A percentile compares a stretch with the other conserved stretches of the same genome.
These are phyloP conservation scores for Malania oleifera DNA, from an alignment of 164 flowering plant species.

Conservation along the genomic window DNA sequence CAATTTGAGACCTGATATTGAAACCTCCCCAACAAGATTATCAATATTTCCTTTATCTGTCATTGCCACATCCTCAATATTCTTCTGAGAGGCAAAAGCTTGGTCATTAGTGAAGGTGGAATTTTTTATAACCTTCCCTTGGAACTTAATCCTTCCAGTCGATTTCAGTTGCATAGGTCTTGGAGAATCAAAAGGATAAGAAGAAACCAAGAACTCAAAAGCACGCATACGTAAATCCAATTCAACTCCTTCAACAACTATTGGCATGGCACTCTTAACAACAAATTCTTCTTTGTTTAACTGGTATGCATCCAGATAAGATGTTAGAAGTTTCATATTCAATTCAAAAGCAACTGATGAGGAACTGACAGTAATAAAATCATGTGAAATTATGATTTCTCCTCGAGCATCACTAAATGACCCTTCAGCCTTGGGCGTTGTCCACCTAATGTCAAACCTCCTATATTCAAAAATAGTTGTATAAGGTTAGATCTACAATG, in stretches of 20 bases:
- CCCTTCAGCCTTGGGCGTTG: slow-evolving; percentile 95
- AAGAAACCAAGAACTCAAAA: slow-evolving; percentile 82
- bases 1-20: slow-evolving; percentile 74
- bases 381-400: slow-evolving; percentile 84
- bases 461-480: slow-evolving; percentile 29
- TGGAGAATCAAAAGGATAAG: slow-evolving; percentile 79
- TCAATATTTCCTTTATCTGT: slow-evolving; percentile 25
- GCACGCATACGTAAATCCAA: slow-evolving; percentile 92
- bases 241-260: slow-evolving; percentile 78
- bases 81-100: slow-evolving; percentile 14
- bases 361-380: slow-evolving; percentile 62
- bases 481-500: slow-evolving; percentile 4
- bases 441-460: slow-evolving; percentile 98
- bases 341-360: slow-evolving; percentile 90
- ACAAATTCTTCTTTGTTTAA: slow-evolving; percentile 26
- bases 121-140: slow-evolving; percentile 58
- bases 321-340: slow-evolving; percentile 60
- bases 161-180: slow-evolving; percentile 86
- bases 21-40: slow-evolving; percentile 76
- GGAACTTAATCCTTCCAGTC: slow-evolving; percentile 91
- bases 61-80: slow-evolving; percentile 14
- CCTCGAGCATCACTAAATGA: slow-evolving; percentile 96
- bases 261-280: slow-evolving; percentile 28
- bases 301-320: slow-evolving; percentile 60
- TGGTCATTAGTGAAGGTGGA: slow-evolving; percentile 16